Evolutionary conservation across 202 grass and related monocot genomes (phyloP), one percentile per base, ranked within the genome.

Genomic region (Eragrostis tef): DNA sequence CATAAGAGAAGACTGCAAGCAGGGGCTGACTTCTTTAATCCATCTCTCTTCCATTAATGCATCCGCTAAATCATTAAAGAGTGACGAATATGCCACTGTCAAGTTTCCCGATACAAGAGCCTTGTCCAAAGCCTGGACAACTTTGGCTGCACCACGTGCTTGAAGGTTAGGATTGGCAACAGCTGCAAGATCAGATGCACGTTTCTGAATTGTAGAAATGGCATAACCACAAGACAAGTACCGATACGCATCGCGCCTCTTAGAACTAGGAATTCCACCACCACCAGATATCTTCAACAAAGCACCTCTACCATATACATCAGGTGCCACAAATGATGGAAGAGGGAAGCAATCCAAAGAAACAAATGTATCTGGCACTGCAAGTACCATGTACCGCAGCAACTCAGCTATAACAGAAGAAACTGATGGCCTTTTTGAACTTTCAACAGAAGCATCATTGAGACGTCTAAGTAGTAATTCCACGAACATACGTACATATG

Each of bases 51-150:
- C 93, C 88, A 96, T 89, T 66, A 89, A 74, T 63, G 83, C 50
- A 92, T 99, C 89, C 76, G 87, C 96, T 71, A 99, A 86, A 93
- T 96, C 93, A 73, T 99, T 94, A 87, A 99, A 99, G 19, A 99
- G 87, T 61, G 83, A 91, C 53, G 52, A 90, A 71, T 96, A 99
- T 50, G 91, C 93, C 82, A 89, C 71, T 80, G 77, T 86, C 59
- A 99, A 81, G 79, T 93, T 90, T 42, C 93, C 96, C 0, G 79
- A 85, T 19, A 90, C 81, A 81, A 93, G 78, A 81, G 89, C 93
- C 84, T 88, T 96, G 83, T 99, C 96, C 78, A 99, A 82, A 91
- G 87, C 85, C 82, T 92, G 91, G 31, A 99, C 87, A 61, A 99
- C 96, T 90, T 96, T 96, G 16, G 93, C 96, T 75, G 89, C 80